These are phyloP conservation scores for Paraphoma sp. DNA, from an alignment of 2,329 filamentous ascomycete species.

Conservation along the genomic window DNA sequence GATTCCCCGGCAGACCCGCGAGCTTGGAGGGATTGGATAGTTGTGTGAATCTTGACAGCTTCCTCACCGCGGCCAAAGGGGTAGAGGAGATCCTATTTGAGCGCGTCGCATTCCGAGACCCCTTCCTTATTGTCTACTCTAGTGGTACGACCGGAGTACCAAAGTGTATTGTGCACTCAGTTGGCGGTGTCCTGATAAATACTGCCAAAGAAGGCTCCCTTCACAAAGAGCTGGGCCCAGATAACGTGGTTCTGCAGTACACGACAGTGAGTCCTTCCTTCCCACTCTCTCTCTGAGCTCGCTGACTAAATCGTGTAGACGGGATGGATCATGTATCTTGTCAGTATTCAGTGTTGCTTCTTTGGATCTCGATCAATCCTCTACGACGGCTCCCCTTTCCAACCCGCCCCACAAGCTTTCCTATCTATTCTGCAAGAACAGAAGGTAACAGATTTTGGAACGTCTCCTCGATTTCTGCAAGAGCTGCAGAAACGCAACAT, in stretches of 20 bases:
- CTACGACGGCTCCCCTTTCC: conserved; percentile 85
- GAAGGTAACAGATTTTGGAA: conserved; percentile 74
- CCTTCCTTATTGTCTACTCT: conserved; percentile 78
- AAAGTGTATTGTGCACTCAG: conserved; percentile 84
- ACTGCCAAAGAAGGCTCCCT: conserved; percentile 66
- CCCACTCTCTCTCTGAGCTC: neutral
- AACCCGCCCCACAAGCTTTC: conserved; percentile 70
- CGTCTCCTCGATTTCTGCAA: conserved; percentile 77
- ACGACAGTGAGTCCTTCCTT: conserved; percentile 53
- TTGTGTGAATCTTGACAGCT: conserved; percentile 53
- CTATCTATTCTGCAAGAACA: conserved; percentile 68
- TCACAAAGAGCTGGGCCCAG: conserved; percentile 56
- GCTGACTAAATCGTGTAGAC: conserved; percentile 24
- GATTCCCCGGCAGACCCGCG: conserved; percentile 65
- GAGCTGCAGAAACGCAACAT: conserved; percentile 72
- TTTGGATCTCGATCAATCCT: conserved; percentile 68
- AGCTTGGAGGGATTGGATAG: conserved; percentile 63
- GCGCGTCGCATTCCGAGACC: conserved; percentile 73
- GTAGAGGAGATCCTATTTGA: conserved; percentile 59
- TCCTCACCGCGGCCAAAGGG: conserved; percentile 49
- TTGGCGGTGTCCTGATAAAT: conserved; percentile 69
- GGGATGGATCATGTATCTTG: conserved; percentile 85
- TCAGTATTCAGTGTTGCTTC: conserved; percentile 64
- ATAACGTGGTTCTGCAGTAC: conserved; percentile 62
- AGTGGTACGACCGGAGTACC: conserved; percentile 83